Evolutionary conservation across 2,329 filamentous ascomycete genomes (phyloP).

Genomic region (Neonectria magnoliae): DNA sequence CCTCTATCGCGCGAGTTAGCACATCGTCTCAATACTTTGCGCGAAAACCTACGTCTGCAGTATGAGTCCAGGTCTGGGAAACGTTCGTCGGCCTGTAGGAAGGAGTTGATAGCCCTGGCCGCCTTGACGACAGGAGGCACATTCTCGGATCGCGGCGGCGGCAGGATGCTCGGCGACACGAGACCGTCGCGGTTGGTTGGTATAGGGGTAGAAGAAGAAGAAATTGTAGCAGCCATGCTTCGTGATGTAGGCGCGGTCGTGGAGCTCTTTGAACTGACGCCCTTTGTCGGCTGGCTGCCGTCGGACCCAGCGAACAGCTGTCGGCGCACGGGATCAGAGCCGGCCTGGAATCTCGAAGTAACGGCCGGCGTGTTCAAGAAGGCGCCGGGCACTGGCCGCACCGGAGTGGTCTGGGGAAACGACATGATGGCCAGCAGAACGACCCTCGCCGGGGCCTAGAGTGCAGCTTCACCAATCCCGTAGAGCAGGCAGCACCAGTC

Average conservation of each 20-base stretch:
- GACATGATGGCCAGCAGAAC: conserved; percentile 58
- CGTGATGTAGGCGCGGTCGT: conserved; percentile 34
- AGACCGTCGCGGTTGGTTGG: conserved; percentile 43
- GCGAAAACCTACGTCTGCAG: conserved; percentile 76
- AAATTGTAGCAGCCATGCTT: conserved; percentile 35
- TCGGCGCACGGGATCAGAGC: conserved; percentile 60
- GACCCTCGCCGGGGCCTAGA: conserved; percentile 42
- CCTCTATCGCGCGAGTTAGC: conserved; percentile 67
- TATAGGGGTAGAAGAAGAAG: conserved; percentile 32
- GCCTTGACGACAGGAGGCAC: conserved; percentile 81
- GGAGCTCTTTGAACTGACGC: conserved; percentile 28
- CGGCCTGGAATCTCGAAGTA: conserved; percentile 57
- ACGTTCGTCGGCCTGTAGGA: conserved; percentile 77
- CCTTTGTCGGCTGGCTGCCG: conserved; percentile 30
- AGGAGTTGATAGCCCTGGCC: conserved; percentile 83
- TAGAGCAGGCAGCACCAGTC: conserved; percentile 36
- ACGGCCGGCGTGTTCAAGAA: conserved; percentile 80
- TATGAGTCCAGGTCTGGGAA: conserved; percentile 93
- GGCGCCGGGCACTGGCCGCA: conserved; percentile 78
- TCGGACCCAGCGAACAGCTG: conserved; percentile 58
- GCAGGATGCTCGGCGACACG: conserved; percentile 47
- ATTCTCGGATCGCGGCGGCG: conserved; percentile 57
- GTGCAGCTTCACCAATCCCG: conserved; percentile 45
- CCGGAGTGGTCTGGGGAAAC: conserved; percentile 69
- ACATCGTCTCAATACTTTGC: background rate